These are phyloP conservation scores for Geum urbanum DNA, from an alignment of 306 rosid genomes.

Conservation along the genomic window DNA sequence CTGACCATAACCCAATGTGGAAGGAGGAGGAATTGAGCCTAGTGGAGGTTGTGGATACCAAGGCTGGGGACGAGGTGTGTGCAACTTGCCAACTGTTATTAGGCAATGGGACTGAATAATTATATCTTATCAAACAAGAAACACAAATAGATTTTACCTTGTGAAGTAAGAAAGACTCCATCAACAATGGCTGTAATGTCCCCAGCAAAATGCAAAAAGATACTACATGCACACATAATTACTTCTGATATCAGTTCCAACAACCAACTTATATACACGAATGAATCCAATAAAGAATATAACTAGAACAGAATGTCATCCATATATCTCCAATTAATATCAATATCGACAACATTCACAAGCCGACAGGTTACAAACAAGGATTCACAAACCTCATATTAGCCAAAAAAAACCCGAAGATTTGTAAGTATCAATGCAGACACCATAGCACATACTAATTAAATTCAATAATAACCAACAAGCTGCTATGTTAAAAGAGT, in stretches of 20 bases:
- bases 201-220: too few species aligned
- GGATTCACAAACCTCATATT: not conserved
- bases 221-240: too few species aligned
- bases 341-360: too few species aligned
- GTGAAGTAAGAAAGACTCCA: too few species aligned
- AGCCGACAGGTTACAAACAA: not conserved
- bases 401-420: not conserved
- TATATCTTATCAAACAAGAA: constrained; percentile 48
- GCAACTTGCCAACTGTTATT: constrained; percentile 70
- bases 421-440: not conserved
- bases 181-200: too few species aligned
- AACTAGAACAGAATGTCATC: too few species aligned
- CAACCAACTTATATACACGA: too few species aligned
- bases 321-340: too few species aligned
- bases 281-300: too few species aligned
- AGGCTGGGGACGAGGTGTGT: constrained; percentile 79
- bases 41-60: constrained; percentile 77
- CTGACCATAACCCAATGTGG: constrained; percentile 55
- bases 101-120: constrained; percentile 52
- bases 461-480: not conserved
- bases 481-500: not conserved
- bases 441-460: not conserved
- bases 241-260: too few species aligned
- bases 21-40: constrained; percentile 71
- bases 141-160: constrained; percentile 3